Base-by-base conservation (phyloP, 306 rosid genomes). In the Morella rubra region DNA sequence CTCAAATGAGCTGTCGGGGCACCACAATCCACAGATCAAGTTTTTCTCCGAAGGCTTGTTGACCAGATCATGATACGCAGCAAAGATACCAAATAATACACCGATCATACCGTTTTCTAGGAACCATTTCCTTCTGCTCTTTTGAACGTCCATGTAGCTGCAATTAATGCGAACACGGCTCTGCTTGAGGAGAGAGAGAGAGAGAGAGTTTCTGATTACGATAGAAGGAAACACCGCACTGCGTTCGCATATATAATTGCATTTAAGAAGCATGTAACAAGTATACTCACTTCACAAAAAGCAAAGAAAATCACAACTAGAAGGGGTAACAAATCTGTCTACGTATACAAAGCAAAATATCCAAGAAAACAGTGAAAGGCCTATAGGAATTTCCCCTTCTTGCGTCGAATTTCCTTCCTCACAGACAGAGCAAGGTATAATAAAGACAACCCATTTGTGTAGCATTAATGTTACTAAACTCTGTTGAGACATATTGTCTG, bases 21-120 rank as follows among this genome's bases (percentile, higher is more conserved):
- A 90, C 93, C 80, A 90, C 97, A 56, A 92, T 89, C 32, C 80
- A 93, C 0, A 93, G 90, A 4, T 96, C 96, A 0, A 93, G 81
- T 76, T 90, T 93, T 71, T 89, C 85, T 9, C 97, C 96, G 37
- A 93, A 93, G 12, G 96, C 94, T 50, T 89, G 42, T 14, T 93
- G 97, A 1, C 97, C 44, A 93, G 64, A 76, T 93, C 94, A 71
- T 92, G 97, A 70, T 92, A 87, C 27, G 0, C 27, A 24, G 27
- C 27, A 24, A 24, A 24, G 27, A 24, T 24, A 24, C 1, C 27
- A 24, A 24, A 24, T 24, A 24, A 24, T 24, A 24, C 1, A 32
- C 46, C 96, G 80, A 47, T 92, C 92, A 22, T 90, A 92, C 46
- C 96, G 81, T 71, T 76, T 89, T n/a, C 96, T 92, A 0, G 93